A percentile compares a stretch with the other conserved stretches of the same genome.
Evolutionary conservation across 768 basidiomycete species (phyloP).

Genomic region (Sporobolomyces phaffii): DNA sequence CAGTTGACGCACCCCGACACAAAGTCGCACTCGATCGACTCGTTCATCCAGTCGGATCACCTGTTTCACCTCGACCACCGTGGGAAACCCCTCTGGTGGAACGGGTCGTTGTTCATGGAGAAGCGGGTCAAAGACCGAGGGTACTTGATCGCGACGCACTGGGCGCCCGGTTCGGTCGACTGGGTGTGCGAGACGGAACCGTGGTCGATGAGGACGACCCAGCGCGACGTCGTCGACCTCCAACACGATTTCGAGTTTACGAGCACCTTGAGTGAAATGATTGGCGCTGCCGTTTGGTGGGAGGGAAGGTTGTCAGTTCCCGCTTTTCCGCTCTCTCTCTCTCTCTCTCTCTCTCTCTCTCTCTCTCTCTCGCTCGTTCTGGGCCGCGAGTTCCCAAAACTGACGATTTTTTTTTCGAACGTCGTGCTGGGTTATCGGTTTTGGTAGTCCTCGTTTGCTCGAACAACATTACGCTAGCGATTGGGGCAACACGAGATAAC

Average conservation of each 20-base stretch:
- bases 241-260: constrained; percentile 20
- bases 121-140: constrained; percentile 33
- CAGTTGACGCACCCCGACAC: constrained; percentile 36
- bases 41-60: constrained; percentile 34
- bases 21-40: constrained; percentile 32
- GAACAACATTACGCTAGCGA: constrained; percentile 32
- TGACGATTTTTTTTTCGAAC: not conserved
- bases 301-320: constrained; percentile 31
- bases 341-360: no score
- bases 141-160: constrained; percentile 35
- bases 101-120: constrained; percentile 25
- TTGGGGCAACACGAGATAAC: not conserved
- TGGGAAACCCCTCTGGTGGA: constrained; percentile 22
- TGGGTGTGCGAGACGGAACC: constrained; percentile 37
- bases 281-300: constrained; percentile 29
- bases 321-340: not conserved
- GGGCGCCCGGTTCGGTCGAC: constrained; percentile 23
- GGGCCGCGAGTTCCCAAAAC: no score
- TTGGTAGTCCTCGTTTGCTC: constrained; percentile 6
- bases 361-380: no score
- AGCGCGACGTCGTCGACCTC: constrained; percentile 27
- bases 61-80: constrained; percentile 32
- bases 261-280: constrained; percentile 31
- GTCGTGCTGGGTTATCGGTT: not conserved
- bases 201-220: constrained; percentile 31